Evolutionary conservation across 176 grass and related monocot species (phyloP), one percentile per base, ranked within the genome.

Genomic region (Eragrostis nindensis): DNA sequence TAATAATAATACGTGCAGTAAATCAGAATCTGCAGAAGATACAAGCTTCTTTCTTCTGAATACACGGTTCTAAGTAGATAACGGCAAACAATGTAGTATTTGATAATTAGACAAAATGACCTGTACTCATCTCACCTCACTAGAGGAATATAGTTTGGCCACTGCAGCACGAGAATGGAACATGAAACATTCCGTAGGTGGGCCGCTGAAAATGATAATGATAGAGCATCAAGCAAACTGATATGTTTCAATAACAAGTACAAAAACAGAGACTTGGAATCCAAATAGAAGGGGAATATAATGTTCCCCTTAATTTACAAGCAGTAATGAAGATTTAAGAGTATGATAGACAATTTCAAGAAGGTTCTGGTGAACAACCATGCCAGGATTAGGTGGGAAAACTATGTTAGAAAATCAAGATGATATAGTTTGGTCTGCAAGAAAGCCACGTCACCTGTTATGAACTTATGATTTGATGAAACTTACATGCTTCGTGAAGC

Each of bases 181-280:
- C 92, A 98, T 94, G 67, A 94, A 94, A 85, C 95, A 98, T 39
- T 94, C 95, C 6, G 88, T 92, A 67, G 92, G 80, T 83, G 95
- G 95, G 14, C 95, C 95, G 19, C 95, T 98, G 82, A 83, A 90
- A 90, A 83, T 79, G 76, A 72, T 16, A 91, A n/a, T n/a, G n/a
- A 80, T 13, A 66, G 56, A 71, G 53, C 15, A 15, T 76, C 3
- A 32, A 52, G 0, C 24, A 13, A 73, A 71, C 27, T 66, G 66
- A 48, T 11, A 56, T 0, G 22, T 68, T 67, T 6, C 59, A 0
- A 83, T 24, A 68, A 38, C 1, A 79, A 18, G 3, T 67, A 40
- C n/a, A 55, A 62, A 71, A 42, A 54, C 15, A 71, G 10, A 53
- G 24, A 40, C 6, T 66, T 12, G 1, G 10, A 5, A 26, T n/a